These are phyloP conservation scores for Ustilago vetiveriae DNA, from an alignment of 1,284 basidiomycete species.

Conservation along the genomic window DNA sequence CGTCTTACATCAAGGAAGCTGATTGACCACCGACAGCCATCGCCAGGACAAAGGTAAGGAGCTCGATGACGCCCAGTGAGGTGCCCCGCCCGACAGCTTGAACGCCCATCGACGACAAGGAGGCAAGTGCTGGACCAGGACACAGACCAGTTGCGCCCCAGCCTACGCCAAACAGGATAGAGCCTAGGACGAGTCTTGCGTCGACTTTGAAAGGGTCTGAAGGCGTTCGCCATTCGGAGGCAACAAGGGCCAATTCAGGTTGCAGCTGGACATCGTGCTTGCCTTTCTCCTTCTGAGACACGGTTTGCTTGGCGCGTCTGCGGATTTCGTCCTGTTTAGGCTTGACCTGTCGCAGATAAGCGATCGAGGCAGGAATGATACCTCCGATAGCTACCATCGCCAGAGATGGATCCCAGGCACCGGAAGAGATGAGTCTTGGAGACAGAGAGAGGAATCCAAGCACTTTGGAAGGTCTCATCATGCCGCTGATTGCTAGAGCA, in stretches of 20 bases:
- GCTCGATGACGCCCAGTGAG: slow-evolving; percentile 4
- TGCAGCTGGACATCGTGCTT: slow-evolving; percentile 13
- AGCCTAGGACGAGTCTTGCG: slow-evolving; percentile 46
- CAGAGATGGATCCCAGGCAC: slow-evolving; percentile 69
- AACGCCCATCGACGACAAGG: slow-evolving; percentile 13
- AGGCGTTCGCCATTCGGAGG: slow-evolving; percentile 56
- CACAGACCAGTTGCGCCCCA: slow-evolving; percentile 61
- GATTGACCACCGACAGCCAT: slow-evolving; percentile 47
- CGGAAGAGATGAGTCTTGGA: slow-evolving; percentile 16
- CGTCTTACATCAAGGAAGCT: slow-evolving; percentile 17
- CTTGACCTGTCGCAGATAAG: slow-evolving; percentile 56
- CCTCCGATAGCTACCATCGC: slow-evolving; percentile 69
- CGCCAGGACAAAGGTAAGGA: slow-evolving; percentile 21
- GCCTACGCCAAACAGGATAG: slow-evolving; percentile 62
- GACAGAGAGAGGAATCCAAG: slow-evolving; percentile 28
- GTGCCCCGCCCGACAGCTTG: slow-evolving; percentile 6
- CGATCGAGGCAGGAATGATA: slow-evolving; percentile 68
- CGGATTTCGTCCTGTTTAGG: slow-evolving; percentile 36
- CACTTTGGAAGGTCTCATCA: slow-evolving; percentile 47
- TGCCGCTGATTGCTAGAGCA: slow-evolving; percentile 64
- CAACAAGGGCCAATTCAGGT: slow-evolving; percentile 22
- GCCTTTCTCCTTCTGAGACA: slow-evolving; percentile 1
- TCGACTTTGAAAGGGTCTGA: slow-evolving; percentile 48
- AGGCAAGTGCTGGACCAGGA: slow-evolving; percentile 48
- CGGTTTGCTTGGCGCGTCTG: background rate